Evolutionary conservation across 2,329 filamentous ascomycete genomes (phyloP).

Genomic region (Laburnicola sp.): DNA sequence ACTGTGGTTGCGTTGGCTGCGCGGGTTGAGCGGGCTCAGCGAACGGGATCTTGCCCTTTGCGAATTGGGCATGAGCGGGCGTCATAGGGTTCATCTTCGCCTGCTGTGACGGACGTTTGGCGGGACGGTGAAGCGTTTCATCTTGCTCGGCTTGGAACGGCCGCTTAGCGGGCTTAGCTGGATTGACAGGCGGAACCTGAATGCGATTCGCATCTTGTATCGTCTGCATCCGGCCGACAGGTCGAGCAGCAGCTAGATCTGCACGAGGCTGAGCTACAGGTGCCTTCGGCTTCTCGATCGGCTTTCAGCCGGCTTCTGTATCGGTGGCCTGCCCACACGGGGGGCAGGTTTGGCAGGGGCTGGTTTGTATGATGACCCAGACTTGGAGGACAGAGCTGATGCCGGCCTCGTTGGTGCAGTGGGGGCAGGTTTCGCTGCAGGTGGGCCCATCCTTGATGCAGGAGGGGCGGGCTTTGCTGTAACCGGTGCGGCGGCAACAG

Average conservation of each 20-base stretch:
- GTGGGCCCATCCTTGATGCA: constrained; percentile 43
- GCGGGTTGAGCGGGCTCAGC: constrained; percentile 62
- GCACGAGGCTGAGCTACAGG: constrained; percentile 45
- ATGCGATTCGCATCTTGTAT: constrained; percentile 63
- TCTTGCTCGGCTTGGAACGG: constrained; percentile 69
- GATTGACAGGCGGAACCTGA: constrained; percentile 59
- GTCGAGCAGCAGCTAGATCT: constrained; percentile 56
- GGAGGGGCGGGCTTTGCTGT: constrained; percentile 24
- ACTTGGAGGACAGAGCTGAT: constrained; percentile 32
- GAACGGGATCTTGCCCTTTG: constrained; percentile 87
- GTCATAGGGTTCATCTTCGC: constrained; percentile 52
- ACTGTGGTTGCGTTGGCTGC: constrained; percentile 71
- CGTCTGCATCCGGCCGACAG: constrained; percentile 64
- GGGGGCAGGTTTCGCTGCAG: constrained; percentile 58
- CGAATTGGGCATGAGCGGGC: constrained; percentile 69
- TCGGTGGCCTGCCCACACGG: constrained; percentile 37
- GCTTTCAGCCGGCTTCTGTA: constrained; percentile 64
- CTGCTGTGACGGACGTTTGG: constrained; percentile 44
- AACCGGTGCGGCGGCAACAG: constrained; percentile 26
- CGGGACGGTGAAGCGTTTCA: constrained; percentile 56
- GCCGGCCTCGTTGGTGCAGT: constrained; percentile 32
- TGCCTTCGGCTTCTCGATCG: constrained; percentile 69
- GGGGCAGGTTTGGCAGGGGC: constrained; percentile 31
- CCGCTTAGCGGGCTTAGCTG: constrained; percentile 75
- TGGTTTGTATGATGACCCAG: constrained; percentile 23